Evolutionary conservation across 202 grass and related monocot genomes (phyloP).

Genomic region (Dendrocalamus latiflorus): DNA sequence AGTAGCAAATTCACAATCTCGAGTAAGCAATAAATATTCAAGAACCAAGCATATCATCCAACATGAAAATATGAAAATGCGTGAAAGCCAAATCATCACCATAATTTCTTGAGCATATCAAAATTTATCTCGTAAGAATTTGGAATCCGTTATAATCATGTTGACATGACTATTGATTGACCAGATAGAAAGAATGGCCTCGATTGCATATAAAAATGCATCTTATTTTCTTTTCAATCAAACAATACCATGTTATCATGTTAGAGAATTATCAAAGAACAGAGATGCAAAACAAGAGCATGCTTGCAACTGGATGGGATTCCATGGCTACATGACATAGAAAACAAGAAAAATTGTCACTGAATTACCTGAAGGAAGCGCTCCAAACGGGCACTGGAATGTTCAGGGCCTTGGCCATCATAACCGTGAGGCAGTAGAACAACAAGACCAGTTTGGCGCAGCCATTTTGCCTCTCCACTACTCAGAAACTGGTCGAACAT

Average conservation of each 20-base stretch:
- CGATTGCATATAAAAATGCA: background rate
- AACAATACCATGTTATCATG: background rate
- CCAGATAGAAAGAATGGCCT: background rate
- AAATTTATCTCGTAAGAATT: background rate
- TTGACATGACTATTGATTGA: background rate
- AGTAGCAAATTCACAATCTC: background rate
- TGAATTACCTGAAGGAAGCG: conserved; percentile 81
- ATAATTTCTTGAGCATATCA: background rate
- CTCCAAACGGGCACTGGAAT: conserved; percentile 79
- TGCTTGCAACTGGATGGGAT: background rate
- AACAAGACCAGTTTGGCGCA: conserved; percentile 84
- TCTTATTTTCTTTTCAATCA: background rate
- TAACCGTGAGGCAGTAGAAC: conserved; percentile 84
- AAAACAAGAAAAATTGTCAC: background rate
- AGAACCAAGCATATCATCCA: background rate
- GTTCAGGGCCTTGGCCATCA: conserved; percentile 82
- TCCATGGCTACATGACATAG: background rate
- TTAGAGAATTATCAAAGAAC: background rate
- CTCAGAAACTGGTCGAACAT: conserved; percentile 95
- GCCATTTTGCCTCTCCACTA: conserved; percentile 91
- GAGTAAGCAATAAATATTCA: conserved; percentile 9
- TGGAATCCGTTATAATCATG: background rate
- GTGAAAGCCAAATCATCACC: background rate
- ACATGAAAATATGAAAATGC: background rate
- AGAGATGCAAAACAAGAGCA: background rate